Percentiles rank a stretch among this genome's conserved stretches.
These are phyloP conservation scores for Myriosclerotinia scirpicola DNA, from an alignment of 2,329 filamentous ascomycete genomes.

Conservation along the genomic window DNA sequence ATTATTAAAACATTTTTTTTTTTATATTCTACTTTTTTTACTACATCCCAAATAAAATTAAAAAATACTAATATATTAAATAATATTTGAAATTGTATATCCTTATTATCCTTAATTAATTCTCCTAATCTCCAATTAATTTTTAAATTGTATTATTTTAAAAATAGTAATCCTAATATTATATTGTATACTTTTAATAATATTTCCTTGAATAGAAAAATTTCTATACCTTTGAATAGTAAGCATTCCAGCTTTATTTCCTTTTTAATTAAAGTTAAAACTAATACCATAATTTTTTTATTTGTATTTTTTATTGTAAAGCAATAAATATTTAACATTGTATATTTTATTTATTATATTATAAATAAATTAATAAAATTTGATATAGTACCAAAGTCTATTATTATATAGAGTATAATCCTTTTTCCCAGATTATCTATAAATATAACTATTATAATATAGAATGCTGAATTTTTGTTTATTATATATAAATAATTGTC, in stretches of 20 bases:
- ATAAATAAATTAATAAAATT: not conserved
- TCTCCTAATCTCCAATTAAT: too few species aligned
- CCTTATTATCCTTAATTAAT: too few species aligned
- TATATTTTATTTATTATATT: not conserved
- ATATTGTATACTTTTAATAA: not conserved
- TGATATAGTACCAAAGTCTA: not conserved
- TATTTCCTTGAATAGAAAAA: too few species aligned
- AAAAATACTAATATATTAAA: too few species aligned
- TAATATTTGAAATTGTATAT: too few species aligned
- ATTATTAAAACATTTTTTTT: not conserved
- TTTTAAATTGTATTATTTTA: too few species aligned
- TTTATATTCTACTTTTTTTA: not conserved
- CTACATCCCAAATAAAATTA: not conserved
- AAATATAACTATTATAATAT: not conserved
- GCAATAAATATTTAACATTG: not conserved
- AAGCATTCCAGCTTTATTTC: not conserved
- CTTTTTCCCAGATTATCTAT: too few species aligned
- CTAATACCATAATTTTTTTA: not conserved
- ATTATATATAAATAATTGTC: not conserved
- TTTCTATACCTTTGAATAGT: not conserved
- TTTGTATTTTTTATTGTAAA: not conserved
- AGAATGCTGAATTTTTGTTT: not conserved
- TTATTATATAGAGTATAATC: not conserved
- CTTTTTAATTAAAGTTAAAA: not conserved
- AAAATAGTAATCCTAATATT: not conserved